phyloP scores from a whole-genome alignment of 1,139 yeast species.

The Geotrichum carabidarum region DNA sequence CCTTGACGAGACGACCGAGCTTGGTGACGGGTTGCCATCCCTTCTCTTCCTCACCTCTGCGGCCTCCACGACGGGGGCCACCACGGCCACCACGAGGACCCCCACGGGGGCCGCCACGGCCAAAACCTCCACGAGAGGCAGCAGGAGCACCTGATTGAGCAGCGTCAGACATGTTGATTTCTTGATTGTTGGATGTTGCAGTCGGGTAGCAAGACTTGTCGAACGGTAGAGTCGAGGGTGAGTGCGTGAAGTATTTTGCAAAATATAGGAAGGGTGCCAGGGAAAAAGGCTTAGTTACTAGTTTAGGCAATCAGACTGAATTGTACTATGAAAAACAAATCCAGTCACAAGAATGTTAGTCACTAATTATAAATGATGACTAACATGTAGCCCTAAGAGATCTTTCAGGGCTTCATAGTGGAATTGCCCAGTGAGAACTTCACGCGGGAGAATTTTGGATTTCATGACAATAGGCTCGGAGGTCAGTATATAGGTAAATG shows the following conservation, averaged over 20 bases:
- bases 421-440: too few relatives aligned
- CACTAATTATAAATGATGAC: not conserved
- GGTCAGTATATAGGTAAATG: too few relatives aligned
- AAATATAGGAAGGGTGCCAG: not conserved
- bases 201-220: slow-evolving; percentile 4
- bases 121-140: slow-evolving; percentile 29
- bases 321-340: too few relatives aligned
- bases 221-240: slow-evolving; percentile 11
- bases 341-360: not conserved
- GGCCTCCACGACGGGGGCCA: slow-evolving; percentile 54
- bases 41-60: slow-evolving; percentile 86
- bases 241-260: not conserved
- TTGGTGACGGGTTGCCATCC: slow-evolving; percentile 99
- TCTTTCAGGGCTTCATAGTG: too few relatives aligned
- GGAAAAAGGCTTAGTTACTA: not conserved
- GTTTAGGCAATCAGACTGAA: not conserved
- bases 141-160: slow-evolving; percentile 23
- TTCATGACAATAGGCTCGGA: too few relatives aligned
- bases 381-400: not conserved
- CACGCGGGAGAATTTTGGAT: too few relatives aligned
- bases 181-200: slow-evolving; percentile 7
- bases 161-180: slow-evolving; percentile 16
- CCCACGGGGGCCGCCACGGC: slow-evolving; percentile 49
- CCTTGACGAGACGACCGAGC: slow-evolving; percentile 99
- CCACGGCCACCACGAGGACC: slow-evolving; percentile 58